phyloP scores from a whole-genome alignment of 2,329 filamentous ascomycete genomes.

The Pseudogymnoascus sp. region DNA sequence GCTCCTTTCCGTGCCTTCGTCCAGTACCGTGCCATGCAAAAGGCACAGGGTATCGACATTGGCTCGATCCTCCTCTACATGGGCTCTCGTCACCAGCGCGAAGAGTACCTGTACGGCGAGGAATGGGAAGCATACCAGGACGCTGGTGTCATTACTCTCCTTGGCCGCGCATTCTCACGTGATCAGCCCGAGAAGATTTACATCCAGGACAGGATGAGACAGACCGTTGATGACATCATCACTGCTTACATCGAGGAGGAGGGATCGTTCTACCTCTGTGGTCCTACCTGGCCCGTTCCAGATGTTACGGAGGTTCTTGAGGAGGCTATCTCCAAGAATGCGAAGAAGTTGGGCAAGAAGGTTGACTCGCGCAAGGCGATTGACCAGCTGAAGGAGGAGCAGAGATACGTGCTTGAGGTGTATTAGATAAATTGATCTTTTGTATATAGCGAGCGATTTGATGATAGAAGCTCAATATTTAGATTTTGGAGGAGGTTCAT shows the following conservation, averaged over 20 bases:
- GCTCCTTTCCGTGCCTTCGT: slow-evolving; percentile 99
- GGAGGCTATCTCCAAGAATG: slow-evolving; percentile 79
- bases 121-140: slow-evolving; percentile 98
- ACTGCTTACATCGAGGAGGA: slow-evolving; percentile 80
- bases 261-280: slow-evolving; percentile 93
- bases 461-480: slow-evolving; percentile 4
- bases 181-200: slow-evolving; percentile 99
- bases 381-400: slow-evolving; percentile 91
- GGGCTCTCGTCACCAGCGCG: slow-evolving; percentile 91
- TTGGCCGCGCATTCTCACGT: slow-evolving; percentile 89
- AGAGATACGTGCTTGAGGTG: slow-evolving; percentile 91
- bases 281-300: slow-evolving; percentile 95
- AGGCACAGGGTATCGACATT: slow-evolving; percentile 92
- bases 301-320: slow-evolving; percentile 91
- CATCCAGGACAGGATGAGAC: slow-evolving; percentile 95
- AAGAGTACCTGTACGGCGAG: slow-evolving; percentile 97
- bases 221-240: slow-evolving; percentile 74
- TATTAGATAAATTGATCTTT: slow-evolving; percentile 50
- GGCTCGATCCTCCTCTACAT: slow-evolving; percentile 92
- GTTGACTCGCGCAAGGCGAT: slow-evolving; percentile 83
- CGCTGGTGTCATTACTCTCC: slow-evolving; percentile 86
- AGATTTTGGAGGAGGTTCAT: background rate
- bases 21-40: slow-evolving; percentile 96
- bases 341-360: slow-evolving; percentile 64
- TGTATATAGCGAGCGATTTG: slow-evolving; percentile 1